Evolutionary conservation across 2,329 filamentous ascomycete genomes (phyloP), one percentile per base, ranked within the genome.

Genomic region (Dactylellina cionopaga): DNA sequence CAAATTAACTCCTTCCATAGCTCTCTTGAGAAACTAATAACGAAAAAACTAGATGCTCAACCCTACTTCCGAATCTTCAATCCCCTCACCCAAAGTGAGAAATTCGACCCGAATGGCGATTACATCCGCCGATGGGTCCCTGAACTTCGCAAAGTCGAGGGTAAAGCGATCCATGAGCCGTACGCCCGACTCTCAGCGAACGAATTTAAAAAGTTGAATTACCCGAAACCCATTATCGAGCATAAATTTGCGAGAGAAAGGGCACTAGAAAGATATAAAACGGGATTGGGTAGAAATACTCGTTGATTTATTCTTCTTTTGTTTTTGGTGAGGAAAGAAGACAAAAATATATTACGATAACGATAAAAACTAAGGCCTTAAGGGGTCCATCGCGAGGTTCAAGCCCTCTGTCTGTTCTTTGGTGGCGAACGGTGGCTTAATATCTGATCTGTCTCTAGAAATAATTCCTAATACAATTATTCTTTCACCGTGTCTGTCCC

Each of bases 41-140:
- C n/a, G n/a, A n/a, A n/a, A n/a, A n/a, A n/a, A 46, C 0, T 41
- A 5, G 92, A 96, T 79, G 90, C 92, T 0, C 91, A 96, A 80
- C 92, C 92, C 0, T 96, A 96, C 79, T 96, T 96, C 75, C 85
- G 92, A 5, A 90, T 96, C 55, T 96, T 96, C 81, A 96, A 96
- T 77, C 92, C 92, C 0, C 79, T 92, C 44, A 81, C 91, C 15
- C 92, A 96, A 82, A 92, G 90, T 76, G 91, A 95, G 83, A 93
- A 90, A 80, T 96, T 96, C 76, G 92, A 96, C 78, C 82, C 85
- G 0, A 83, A 89, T 0, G 93, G 92, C 0, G 86, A 87, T 13
- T 96, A 94, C 79, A 96, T 96, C 63, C 85, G 90, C 35, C 87
- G 87, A 69, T 96, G 92, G 92, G 83, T 96, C 6, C 88, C 88